Conservation (phyloP, 179 eudicot genomes). For the Carnegiea gigantea region DNA sequence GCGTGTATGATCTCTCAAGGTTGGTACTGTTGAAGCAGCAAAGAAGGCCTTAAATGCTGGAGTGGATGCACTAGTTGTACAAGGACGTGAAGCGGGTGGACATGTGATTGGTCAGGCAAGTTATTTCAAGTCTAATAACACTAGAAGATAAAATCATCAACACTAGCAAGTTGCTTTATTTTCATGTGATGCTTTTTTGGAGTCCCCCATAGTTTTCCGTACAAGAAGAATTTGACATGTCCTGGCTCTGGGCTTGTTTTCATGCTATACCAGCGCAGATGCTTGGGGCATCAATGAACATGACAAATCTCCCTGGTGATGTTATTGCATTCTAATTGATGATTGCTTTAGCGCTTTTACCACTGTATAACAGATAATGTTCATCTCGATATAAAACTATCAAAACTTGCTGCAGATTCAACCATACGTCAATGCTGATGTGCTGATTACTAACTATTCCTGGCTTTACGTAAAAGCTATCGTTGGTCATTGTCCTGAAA, state of each 20-base stretch:
- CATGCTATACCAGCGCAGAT: background rate
- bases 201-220: background rate
- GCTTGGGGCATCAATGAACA: background rate
- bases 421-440: too few relatives aligned
- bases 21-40: slow-evolving; percentile 77
- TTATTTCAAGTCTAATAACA: background rate
- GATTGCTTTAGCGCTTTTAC: too few relatives aligned
- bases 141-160: slow-evolving; percentile 1
- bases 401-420: background rate
- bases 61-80: slow-evolving; percentile 87
- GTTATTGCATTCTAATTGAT: too few relatives aligned
- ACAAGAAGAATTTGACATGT: background rate
- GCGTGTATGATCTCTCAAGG: slow-evolving; percentile 34
- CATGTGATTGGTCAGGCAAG: slow-evolving; percentile 90
- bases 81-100: slow-evolving; percentile 93
- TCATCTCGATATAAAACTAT: too few relatives aligned
- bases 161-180: background rate
- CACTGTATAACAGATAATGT: too few relatives aligned
- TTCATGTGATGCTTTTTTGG: background rate
- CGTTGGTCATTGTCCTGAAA: background rate
- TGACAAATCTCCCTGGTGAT: background rate
- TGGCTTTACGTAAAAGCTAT: background rate
- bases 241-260: background rate
- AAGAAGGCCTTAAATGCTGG: slow-evolving; percentile 60
- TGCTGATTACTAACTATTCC: background rate